phyloP scores from a whole-genome alignment of 371 early-diverging fungal species.

The Mucor piriformis region DNA sequence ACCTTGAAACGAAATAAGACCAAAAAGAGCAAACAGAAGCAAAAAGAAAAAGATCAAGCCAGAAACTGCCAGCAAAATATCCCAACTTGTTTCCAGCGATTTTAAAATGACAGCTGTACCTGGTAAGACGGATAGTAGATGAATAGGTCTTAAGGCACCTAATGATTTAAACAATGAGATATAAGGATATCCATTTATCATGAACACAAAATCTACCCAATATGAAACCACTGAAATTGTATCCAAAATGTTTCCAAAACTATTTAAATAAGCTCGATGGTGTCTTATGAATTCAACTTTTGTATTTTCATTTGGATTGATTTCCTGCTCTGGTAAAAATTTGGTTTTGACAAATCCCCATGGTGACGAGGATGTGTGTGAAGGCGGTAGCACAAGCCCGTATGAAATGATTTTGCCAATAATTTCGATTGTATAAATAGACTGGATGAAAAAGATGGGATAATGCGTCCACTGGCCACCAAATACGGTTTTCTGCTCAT shows the following conservation, averaged over 20 bases:
- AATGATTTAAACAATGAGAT: slow-evolving; percentile 60
- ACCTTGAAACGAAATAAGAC: slow-evolving; percentile 58
- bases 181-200: slow-evolving; percentile 44
- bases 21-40: slow-evolving; percentile 58
- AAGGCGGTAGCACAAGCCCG: slow-evolving; percentile 31
- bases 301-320: background rate
- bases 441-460: slow-evolving; percentile 49
- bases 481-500: slow-evolving; percentile 49
- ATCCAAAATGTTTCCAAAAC: slow-evolving; percentile 55
- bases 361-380: background rate
- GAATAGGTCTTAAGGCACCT: slow-evolving; percentile 54
- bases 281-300: slow-evolving; percentile 2
- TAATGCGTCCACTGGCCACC: slow-evolving; percentile 58
- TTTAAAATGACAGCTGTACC: slow-evolving; percentile 63
- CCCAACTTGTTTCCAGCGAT: slow-evolving; percentile 59
- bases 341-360: background rate
- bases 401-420: slow-evolving; percentile 49
- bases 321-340: too few species aligned
- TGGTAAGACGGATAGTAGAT: slow-evolving; percentile 49
- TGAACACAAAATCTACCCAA: slow-evolving; percentile 58
- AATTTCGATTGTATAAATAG: slow-evolving; percentile 36
- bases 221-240: slow-evolving; percentile 48
- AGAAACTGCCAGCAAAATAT: slow-evolving; percentile 52
- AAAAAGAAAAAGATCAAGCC: slow-evolving; percentile 62
- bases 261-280: slow-evolving; percentile 45